These are phyloP conservation scores for Globisporangium megalacanthum DNA, from an alignment of 352 stramenopile genomes.

Conservation along the genomic window DNA sequence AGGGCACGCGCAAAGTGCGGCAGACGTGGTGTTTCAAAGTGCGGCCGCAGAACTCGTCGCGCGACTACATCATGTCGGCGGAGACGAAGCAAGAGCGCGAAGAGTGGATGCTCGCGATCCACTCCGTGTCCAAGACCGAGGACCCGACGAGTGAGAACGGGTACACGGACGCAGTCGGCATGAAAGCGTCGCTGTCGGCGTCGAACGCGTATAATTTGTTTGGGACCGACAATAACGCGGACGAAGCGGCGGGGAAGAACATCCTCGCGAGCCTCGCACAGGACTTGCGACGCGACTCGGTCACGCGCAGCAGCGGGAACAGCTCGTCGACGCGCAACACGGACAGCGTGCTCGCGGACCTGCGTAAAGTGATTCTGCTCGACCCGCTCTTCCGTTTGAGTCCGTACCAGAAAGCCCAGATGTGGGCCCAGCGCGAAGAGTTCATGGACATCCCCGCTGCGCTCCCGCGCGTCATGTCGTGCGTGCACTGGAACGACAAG, in stretches of 20 bases:
- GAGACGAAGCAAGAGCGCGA: constrained; percentile 88
- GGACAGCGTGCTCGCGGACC: constrained; percentile 49
- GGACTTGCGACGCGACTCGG: constrained; percentile 52
- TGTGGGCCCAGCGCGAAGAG: constrained; percentile 79
- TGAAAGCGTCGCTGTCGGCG: constrained; percentile 7
- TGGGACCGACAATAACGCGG: constrained; percentile 38
- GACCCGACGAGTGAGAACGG: constrained; percentile 35
- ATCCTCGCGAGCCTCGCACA: constrained; percentile 35
- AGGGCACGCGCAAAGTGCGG: constrained; percentile 67
- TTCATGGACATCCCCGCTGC: constrained; percentile 69
- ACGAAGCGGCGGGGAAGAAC: constrained; percentile 51
- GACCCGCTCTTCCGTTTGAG: constrained; percentile 80
- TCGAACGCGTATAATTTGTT: background rate
- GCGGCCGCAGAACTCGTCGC: constrained; percentile 59
- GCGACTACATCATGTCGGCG: constrained; percentile 80
- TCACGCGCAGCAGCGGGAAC: constrained; percentile 47
- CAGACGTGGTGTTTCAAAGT: constrained; percentile 88
- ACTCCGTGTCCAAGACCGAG: constrained; percentile 66
- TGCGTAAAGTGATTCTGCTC: constrained; percentile 75
- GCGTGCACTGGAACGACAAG: constrained; percentile 74
- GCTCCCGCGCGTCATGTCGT: constrained; percentile 75
- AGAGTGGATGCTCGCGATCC: constrained; percentile 86
- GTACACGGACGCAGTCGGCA: constrained; percentile 6
- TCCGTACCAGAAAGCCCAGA: constrained; percentile 75
- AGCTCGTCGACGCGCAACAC: constrained; percentile 33